A percentile compares a stretch with the other conserved stretches of the same genome.
Conservation (phyloP, 495 filamentous ascomycete species). For the Cercophora sp. region DNA sequence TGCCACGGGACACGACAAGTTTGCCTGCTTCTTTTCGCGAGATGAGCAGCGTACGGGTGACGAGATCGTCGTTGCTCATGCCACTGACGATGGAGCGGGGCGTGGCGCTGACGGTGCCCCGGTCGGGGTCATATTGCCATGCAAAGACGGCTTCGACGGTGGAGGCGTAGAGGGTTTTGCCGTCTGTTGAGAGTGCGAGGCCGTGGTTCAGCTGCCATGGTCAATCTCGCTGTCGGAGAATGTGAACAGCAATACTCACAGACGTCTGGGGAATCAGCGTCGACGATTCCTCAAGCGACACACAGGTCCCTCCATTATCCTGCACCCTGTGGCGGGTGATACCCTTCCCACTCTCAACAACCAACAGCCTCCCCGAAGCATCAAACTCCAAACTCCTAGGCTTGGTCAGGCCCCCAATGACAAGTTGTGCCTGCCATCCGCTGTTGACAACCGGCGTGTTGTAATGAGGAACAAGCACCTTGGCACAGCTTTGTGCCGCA, state of each 20-base stretch:
- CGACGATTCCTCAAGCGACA: slow-evolving; percentile 35
- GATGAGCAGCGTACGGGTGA: slow-evolving; percentile 57
- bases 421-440: slow-evolving; percentile 52
- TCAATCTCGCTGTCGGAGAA: neutral
- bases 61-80: slow-evolving; percentile 57
- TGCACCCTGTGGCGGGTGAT: slow-evolving; percentile 47
- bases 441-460: slow-evolving; percentile 49
- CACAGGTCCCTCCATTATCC: slow-evolving; percentile 50
- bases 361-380: slow-evolving; percentile 49
- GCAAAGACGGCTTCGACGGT: slow-evolving; percentile 49
- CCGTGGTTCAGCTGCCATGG: slow-evolving; percentile 56
- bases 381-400: slow-evolving; percentile 62
- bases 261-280: slow-evolving; percentile 32
- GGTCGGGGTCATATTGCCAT: slow-evolving; percentile 53
- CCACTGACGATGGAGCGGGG: slow-evolving; percentile 47
- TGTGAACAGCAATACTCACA: slow-evolving; percentile 29
- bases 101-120: slow-evolving; percentile 35
- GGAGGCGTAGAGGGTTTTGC: slow-evolving; percentile 59
- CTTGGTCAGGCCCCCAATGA: slow-evolving; percentile 47
- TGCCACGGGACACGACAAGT: slow-evolving; percentile 57
- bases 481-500: slow-evolving; percentile 24
- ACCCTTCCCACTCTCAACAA: slow-evolving; percentile 51
- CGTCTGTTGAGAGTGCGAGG: slow-evolving; percentile 55
- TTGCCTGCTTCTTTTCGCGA: slow-evolving; percentile 31
- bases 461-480: slow-evolving; percentile 35